Base-by-base conservation (phyloP, 495 filamentous ascomycete species). In the Amphirosellinia nigrospora region DNA sequence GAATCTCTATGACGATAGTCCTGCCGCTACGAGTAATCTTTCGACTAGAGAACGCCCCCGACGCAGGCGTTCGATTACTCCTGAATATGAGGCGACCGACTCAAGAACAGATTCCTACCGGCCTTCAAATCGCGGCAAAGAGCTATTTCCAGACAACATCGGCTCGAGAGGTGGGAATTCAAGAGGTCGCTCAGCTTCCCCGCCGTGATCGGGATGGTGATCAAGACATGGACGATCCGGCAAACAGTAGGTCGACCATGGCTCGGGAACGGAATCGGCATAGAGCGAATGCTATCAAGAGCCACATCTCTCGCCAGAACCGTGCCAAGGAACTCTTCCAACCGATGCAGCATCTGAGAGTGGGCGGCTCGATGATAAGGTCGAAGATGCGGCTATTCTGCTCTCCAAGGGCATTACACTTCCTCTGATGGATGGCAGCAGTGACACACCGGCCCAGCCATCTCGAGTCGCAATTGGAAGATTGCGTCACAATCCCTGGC, bases 1-100 rank as follows among this genome's bases (percentile, higher is more conserved):
- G 28, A 91, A 85, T 67, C 88, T 97, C 79, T 97, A 96, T 70
- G 94, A 94, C 70, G 94, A 96, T 65, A 82, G 1, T 60, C 82
- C 19, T 79, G 79, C 19, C 75, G 74, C 46, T 6, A 28, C 64
- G 77, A 82, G 30, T 66, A 41, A 41, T 32, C 11, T 0, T 55
- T 41, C 74, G 28, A 41, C 72, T 8, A 70, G 75, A 59, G 67
- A 63, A 19, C 72, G 75, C 28, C 74, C 69, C 15, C 65, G 67
- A 38, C 74, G 72, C 19, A 75, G 74, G 45, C 78, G 77, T 53
- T 82, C 83, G 19, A 70, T 70, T 38, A 79, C 74, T 72, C 82
- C 74, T 67, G 75, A 73, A 11, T 71, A 68, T 71, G 56, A 79
- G 75, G 73, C 76, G 0, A 62, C 79, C 67, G 70, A 77, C 64